Conservation (phyloP, 2,329 filamentous ascomycete species). For the Plenodomus biglobosus region DNA sequence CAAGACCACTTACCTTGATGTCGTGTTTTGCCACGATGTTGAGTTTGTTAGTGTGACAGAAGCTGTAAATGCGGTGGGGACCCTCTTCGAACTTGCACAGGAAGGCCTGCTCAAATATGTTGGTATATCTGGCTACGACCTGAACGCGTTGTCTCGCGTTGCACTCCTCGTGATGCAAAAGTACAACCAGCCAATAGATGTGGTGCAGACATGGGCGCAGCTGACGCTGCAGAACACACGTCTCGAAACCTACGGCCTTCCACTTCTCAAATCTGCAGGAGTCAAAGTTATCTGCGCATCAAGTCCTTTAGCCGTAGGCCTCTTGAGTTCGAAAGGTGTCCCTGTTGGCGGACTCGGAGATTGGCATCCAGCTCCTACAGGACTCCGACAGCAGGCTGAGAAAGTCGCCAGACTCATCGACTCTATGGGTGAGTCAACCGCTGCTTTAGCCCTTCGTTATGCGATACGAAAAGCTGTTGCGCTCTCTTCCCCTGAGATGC, state of each 20-base stretch:
- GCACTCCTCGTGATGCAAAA: slow-evolving; percentile 72
- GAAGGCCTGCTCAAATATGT: slow-evolving; percentile 71
- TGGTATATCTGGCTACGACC: slow-evolving; percentile 85
- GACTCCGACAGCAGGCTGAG: neutral
- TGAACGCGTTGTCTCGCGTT: slow-evolving; percentile 67
- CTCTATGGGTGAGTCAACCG: neutral
- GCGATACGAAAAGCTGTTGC: neutral
- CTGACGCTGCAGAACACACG: slow-evolving; percentile 79
- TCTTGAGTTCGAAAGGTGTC: slow-evolving; percentile 73
- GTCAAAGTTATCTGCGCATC: slow-evolving; percentile 83
- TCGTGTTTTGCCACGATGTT: slow-evolving; percentile 75
- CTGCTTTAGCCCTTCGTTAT: neutral
- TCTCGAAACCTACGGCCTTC: slow-evolving; percentile 52
- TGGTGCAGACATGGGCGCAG: slow-evolving; percentile 82
- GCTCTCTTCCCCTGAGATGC: neutral
- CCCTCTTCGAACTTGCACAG: slow-evolving; percentile 73
- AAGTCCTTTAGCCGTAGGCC: slow-evolving; percentile 81
- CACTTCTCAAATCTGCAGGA: slow-evolving; percentile 65
- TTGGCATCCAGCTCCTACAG: slow-evolving; percentile 68
- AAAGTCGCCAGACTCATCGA: neutral
- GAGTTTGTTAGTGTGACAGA: slow-evolving; percentile 61
- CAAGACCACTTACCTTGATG: slow-evolving; percentile 65
- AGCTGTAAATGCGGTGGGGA: slow-evolving; percentile 44
- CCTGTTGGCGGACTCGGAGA: slow-evolving; percentile 72
- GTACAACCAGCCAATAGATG: slow-evolving; percentile 73